These are phyloP conservation scores for Psophocarpus tetragonolobus DNA, from an alignment of 306 rosid species.

Conservation along the genomic window DNA sequence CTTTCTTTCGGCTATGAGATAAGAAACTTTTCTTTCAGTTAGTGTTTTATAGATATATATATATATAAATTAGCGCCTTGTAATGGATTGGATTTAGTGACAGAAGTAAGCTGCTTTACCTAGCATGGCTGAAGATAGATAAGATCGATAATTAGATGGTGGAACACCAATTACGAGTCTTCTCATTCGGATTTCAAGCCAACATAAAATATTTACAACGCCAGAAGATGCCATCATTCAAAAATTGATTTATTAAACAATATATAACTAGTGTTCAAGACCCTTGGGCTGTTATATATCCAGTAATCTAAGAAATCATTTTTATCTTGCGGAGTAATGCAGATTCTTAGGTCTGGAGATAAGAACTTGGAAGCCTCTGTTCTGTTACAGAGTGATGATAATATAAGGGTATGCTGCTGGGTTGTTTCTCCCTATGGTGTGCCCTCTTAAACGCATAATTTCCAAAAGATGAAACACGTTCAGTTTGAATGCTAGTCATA, in stretches of 20 bases:
- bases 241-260: neutral
- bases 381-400: too few species aligned
- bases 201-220: neutral
- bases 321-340: too few species aligned
- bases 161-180: neutral
- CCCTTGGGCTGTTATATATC: neutral
- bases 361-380: too few species aligned
- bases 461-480: neutral
- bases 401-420: neutral
- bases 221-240: neutral
- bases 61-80: neutral
- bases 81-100: constrained; percentile 9
- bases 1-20: neutral
- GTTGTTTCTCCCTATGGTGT: neutral
- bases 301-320: too few species aligned
- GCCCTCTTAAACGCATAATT: neutral
- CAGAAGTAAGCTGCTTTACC: neutral
- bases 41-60: neutral
- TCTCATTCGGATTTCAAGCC: neutral
- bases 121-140: neutral
- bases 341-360: too few species aligned
- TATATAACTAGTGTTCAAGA: neutral
- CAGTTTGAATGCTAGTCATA: neutral
- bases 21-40: neutral
- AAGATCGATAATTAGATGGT: neutral